Evolutionary conservation across 2,329 filamentous ascomycete genomes (phyloP).

Genomic region (Alternaria dauci): DNA sequence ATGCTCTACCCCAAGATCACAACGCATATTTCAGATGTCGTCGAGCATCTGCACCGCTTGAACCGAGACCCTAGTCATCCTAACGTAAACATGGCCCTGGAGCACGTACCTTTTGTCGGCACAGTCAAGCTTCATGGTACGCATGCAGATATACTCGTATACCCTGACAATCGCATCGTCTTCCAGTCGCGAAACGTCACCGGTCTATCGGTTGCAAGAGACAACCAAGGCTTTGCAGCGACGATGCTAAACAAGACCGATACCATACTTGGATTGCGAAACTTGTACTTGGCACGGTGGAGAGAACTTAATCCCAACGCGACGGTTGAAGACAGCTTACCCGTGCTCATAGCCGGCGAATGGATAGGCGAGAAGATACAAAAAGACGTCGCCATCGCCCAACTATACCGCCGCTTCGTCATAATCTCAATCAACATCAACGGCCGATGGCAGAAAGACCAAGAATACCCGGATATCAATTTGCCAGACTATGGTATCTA

Average conservation of each 20-base stretch:
- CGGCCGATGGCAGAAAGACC: constrained; percentile 33
- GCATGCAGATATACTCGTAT: constrained; percentile 43
- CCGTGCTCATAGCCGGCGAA: constrained; percentile 41
- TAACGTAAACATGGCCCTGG: constrained; percentile 8
- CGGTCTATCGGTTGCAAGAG: constrained; percentile 25
- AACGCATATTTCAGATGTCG: constrained; percentile 29
- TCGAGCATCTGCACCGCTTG: constrained; percentile 26
- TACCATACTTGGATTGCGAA: constrained; percentile 27
- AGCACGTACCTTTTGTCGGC: constrained; percentile 34
- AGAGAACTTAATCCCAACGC: constrained; percentile 23
- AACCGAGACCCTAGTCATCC: constrained; percentile 11
- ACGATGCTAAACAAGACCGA: constrained; percentile 27
- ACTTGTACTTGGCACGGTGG: constrained; percentile 31
- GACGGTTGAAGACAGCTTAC: constrained; percentile 11
- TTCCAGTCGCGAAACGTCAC: constrained; percentile 38
- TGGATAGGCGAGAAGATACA: constrained; percentile 43
- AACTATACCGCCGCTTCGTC: constrained; percentile 38
- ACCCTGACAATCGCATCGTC: constrained; percentile 27
- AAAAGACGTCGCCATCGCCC: constrained; percentile 28
- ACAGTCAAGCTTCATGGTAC: constrained; percentile 48
- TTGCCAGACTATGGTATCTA: not conserved
- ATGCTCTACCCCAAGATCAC: constrained; percentile 45
- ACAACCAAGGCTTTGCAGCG: constrained; percentile 38
- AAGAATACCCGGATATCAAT: not conserved
- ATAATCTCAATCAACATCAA: constrained; percentile 41